Evolutionary conservation across 192 early-diverging fungal species (phyloP), one percentile per base, ranked within the genome.

Genomic region (Radiomyces spectabilis): DNA sequence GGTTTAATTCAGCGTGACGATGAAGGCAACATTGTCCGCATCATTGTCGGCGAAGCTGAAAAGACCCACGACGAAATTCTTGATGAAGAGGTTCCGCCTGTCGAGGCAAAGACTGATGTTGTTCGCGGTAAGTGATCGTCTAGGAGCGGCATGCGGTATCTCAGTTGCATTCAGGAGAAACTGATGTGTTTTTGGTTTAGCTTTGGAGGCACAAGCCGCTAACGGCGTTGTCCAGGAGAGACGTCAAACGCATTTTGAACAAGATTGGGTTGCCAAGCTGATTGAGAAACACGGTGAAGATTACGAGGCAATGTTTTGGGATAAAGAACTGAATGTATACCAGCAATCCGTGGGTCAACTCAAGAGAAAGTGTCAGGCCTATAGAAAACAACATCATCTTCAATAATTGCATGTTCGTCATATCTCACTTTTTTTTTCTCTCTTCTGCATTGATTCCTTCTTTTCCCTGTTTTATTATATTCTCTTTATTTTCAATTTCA

Each of bases 1-100:
- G 88, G 85, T 66, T 69, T 88, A n/a, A 90, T 90, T 62, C 80
- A 90, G 61, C 81, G 87, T 41, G 87, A 90, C 61, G 85, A 83
- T 22, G 74, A 79, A 2, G 88, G 88, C 18, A 86, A 86, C 55
- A 72, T 90, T 19, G 53, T 84, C 21, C 83, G 82, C 24, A 71
- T 87, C 10, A 79, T 86, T 66, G 60, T 84, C 22, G 75, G 80
- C 1, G 78, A 82, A n/a, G 71, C 9, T 10, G 8, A 74, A 32
- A 72, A 68, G 59, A 55, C 63, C 22, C 57, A 74, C 31, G 68
- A 76, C 27, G 74, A 69, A 42, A 73, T 72, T 19, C 50, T 75
- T 24, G 59, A 63, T 32, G 67, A 70, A 29, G 62, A 61, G 4
- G 53, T 71, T 39, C 62, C 66, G 1, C 45, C 26, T 6, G 66